Base-by-base conservation (phyloP, 768 basidiomycete species). In the Daedaleopsis sinensis region DNA sequence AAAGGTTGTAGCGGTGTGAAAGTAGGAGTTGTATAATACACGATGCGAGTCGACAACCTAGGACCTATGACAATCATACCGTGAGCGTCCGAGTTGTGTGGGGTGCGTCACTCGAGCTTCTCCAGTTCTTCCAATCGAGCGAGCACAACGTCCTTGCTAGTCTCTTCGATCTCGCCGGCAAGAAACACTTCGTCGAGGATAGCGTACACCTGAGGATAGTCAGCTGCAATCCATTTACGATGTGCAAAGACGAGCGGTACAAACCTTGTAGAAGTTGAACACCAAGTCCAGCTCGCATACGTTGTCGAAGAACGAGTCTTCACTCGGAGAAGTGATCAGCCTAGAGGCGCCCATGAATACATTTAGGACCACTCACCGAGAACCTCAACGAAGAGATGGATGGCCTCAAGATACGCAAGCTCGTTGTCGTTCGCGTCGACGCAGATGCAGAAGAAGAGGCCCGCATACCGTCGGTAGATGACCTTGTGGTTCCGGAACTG, bases 401-500 rank as follows among this genome's bases (percentile, higher is more conserved):
- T 98, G 5, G 94, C 95, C 73, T 99, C 97, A 37, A 98, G 82
- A 74, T 97, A 98, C 1, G 96, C 94, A 62, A 98, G 82, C 71
- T 99, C 97, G 67, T 98, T 98, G 77, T 99, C 97, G 70, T 98
- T 97, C 23, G 94, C 93, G 67, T 98, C 97, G 12, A 98, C 94
- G 65, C 97, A 96, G 96, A 69, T 98, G 98, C 55, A 97, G 87
- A 55, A 55, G 42, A 55, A 55, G 16, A 55, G 42, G 5, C 42
- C 54, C 10, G 62, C 62, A 36, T 64, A 64, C 16, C 62, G 62
- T n/a, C 97, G 84, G 75, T 99, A 99, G 27, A 98, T 91, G 70
- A 99, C 84, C 79, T 99, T 98, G 81, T 97, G 93, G 72, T 95
- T 98, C 66, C 93, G 90, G 78, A 98, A 98, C 96, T 98, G 69